Evolutionary conservation across 345 rosid species (phyloP).

Genomic region (Geranium rotundifolium): DNA sequence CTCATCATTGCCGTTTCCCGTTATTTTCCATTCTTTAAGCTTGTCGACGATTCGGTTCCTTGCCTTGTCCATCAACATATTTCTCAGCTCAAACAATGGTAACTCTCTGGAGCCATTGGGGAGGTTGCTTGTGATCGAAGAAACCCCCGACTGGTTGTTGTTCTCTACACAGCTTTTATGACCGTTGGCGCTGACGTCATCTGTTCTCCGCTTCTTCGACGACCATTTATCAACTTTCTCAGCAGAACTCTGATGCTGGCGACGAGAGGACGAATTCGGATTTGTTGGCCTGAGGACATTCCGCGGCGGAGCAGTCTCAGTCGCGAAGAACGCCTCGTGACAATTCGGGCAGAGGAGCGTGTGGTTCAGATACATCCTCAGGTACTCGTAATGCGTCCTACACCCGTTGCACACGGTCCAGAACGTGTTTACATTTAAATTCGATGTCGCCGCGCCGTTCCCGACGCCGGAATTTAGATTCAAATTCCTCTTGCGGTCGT

Average conservation of each 20-base stretch:
- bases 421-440: constrained; percentile 21
- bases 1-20: too few relatives aligned
- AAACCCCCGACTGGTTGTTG: too few relatives aligned
- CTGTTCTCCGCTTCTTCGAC: constrained; percentile 29
- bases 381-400: constrained; percentile 53
- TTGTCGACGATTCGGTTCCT: constrained; percentile 18
- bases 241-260: constrained; percentile 31
- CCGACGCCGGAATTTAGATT: too few relatives aligned
- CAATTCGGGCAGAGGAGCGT: constrained; percentile 61
- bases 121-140: constrained; percentile 6
- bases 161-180: constrained; percentile 12
- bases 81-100: constrained; percentile 30
- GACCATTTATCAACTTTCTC: constrained; percentile 18
- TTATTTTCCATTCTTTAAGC: constrained; percentile 24
- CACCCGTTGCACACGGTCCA: constrained; percentile 65
- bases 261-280: constrained; percentile 22
- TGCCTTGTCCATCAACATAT: constrained; percentile 38
- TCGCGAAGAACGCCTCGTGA: constrained; percentile 39
- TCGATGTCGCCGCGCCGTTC: background rate
- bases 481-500: constrained; percentile 32
- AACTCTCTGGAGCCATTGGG: constrained; percentile 26
- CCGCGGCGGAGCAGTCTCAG: constrained; percentile 47
- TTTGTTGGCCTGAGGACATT: constrained; percentile 27
- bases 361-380: constrained; percentile 52
- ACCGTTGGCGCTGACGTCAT: constrained; percentile 17